Conservation (phyloP, 176 grass and related monocot genomes). For the Oryza longistaminata region DNA sequence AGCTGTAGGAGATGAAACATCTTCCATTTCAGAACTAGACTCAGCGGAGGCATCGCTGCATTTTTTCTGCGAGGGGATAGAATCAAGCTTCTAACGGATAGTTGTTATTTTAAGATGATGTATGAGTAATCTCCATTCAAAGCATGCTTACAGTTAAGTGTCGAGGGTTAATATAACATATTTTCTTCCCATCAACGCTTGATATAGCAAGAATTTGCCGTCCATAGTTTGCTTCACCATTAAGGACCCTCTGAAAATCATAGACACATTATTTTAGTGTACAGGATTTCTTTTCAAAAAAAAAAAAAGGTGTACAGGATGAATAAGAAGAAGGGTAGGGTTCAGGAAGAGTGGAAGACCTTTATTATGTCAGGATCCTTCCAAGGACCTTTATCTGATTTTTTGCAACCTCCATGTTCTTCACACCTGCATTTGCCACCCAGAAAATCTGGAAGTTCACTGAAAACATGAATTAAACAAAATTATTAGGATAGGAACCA, state of each 20-base stretch:
- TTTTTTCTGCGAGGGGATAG: constrained; percentile 50
- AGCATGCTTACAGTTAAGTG: constrained; percentile 50
- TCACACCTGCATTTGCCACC: constrained; percentile 85
- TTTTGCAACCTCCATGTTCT: constrained; percentile 80
- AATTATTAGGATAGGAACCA: constrained; percentile 39
- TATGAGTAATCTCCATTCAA: constrained; percentile 26
- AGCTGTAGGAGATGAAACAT: constrained; percentile 48
- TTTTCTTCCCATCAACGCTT: constrained; percentile 55
- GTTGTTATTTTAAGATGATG: background rate
- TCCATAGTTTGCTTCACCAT: constrained; percentile 83
- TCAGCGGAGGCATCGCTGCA: constrained; percentile 69
- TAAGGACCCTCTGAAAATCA: constrained; percentile 61
- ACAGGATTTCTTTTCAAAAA: background rate
- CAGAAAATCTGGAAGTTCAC: constrained; percentile 91
- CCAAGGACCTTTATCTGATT: constrained; percentile 92
- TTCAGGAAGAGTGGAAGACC: constrained; percentile 38
- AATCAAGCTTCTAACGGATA: constrained; percentile 30
- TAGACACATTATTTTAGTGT: constrained; percentile 23
- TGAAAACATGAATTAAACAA: constrained; percentile 42
- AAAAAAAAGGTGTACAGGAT: constrained; percentile 3
- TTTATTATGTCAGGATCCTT: constrained; percentile 80
- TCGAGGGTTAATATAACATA: constrained; percentile 50
- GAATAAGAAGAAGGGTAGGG: background rate
- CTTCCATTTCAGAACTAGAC: constrained; percentile 80
- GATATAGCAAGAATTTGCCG: constrained; percentile 64